Evolutionary conservation across 2,329 filamentous ascomycete genomes (phyloP).

Genomic region (Verticillium nonalfalfae): DNA sequence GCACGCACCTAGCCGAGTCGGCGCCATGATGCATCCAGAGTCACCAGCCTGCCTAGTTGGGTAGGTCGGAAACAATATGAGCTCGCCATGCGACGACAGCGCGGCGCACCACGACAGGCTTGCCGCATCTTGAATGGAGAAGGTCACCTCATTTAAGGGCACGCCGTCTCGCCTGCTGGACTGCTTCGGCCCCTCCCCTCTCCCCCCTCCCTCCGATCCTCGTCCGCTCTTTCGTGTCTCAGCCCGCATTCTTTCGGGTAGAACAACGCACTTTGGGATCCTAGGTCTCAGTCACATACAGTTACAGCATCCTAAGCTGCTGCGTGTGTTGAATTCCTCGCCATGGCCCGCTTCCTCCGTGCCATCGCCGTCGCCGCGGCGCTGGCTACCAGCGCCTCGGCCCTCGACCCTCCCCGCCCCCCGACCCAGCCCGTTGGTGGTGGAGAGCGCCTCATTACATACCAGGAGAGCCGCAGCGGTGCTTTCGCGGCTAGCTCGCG

Average conservation of each 20-base stretch:
- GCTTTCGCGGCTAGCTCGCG: conserved; percentile 38
- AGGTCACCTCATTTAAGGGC: not conserved
- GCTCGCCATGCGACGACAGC: not conserved
- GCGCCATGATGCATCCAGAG: not conserved
- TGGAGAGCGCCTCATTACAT: conserved; percentile 50
- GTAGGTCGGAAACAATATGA: not conserved
- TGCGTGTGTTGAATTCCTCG: not conserved
- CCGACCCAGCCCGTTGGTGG: conserved; percentile 49
- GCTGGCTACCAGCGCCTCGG: conserved; percentile 1
- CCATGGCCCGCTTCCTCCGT: conserved; percentile 8
- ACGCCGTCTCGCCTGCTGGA: not conserved
- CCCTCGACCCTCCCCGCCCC: conserved; percentile 38
- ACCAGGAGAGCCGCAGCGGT: conserved; percentile 50
- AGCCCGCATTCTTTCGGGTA: not conserved
- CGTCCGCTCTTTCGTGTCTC: not conserved
- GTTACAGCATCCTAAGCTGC: not conserved
- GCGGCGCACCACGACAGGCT: not conserved
- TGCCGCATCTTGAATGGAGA: not conserved
- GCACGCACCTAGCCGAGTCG: not conserved
- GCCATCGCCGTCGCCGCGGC: conserved; percentile 3
- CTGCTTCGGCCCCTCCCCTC: not conserved
- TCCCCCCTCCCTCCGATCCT: not conserved
- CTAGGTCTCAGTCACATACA: not conserved
- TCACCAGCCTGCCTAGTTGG: not conserved
- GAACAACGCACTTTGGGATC: not conserved